Base-by-base conservation (phyloP, 768 basidiomycete species). In the Xerocomellus chrysenteron region DNA sequence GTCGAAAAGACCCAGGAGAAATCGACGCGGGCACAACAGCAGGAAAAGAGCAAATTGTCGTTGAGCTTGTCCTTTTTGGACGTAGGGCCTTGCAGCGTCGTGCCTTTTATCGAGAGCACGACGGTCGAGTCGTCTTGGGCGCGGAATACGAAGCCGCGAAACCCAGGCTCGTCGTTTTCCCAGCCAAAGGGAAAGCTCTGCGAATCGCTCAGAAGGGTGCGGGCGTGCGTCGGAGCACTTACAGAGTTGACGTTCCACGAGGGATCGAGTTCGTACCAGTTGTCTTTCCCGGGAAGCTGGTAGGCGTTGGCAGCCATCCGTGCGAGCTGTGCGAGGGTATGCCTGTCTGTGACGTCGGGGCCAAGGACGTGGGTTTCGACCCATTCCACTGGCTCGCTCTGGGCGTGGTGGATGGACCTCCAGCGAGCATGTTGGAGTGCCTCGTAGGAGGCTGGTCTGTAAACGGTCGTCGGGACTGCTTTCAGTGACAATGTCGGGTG, bases 221-320 rank as follows among this genome's bases (percentile, higher is more conserved):
- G 48, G 40, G 26, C 52, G 24, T 41, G 19, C n/a, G 17, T 14
- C 10, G 32, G 58, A 55, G 50, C 46, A 73, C 73, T 30, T 74
- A 60, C 67, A 75, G 81, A 51, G 62, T 78, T 72, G 50, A 58
- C 44, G 58, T 92, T 94, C 89, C 89, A 98, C 1, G 81, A 76
- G 3, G 72, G 66, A 64, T 89, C 90, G 3, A 93, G 72, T 33
- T 92, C 87, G 61, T 89, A 95, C 95, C 94, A 97, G 48, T 85
- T 86, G 48, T 76, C 79, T 64, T 77, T 73, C 7, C 85, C 83
- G 16, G 90, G 88, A 32, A 84, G 69, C 12, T 87, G 83, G 73
- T 98, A 98, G 2, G 96, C 95, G 68, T 98, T 92, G 36, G 86
- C 90, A 11, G 87, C 79, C 88, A 98, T 95, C 55, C 90, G 76